A percentile compares a stretch with the other conserved stretches of the same genome.
Conservation (phyloP, 306 rosid genomes). For the Sicyos baderoa region DNA sequence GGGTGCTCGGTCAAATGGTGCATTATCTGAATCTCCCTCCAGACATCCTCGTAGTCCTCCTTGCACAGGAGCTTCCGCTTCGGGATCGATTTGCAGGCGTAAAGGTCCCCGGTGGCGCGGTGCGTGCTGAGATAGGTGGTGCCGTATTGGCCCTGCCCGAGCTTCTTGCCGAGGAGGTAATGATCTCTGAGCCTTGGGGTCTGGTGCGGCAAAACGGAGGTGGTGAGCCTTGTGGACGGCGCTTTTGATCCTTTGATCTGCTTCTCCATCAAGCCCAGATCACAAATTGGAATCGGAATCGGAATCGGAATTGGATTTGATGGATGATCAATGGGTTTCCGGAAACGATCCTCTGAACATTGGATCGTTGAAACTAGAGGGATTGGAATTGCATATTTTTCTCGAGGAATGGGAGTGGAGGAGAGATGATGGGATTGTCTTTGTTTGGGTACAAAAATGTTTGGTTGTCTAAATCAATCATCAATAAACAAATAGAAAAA, state of each 20-base stretch:
- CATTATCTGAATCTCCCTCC: constrained; percentile 96
- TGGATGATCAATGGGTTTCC: background rate
- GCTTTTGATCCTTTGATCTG: constrained; percentile 42
- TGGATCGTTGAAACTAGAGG: background rate
- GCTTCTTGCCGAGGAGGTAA: constrained; percentile 70
- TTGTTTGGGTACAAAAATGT: no score
- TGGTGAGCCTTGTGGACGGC: constrained; percentile 16
- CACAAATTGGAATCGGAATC: background rate
- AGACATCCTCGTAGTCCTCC: constrained; percentile 77
- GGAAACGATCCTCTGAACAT: background rate
- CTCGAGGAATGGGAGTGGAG: no score
- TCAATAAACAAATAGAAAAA: no score
- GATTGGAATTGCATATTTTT: background rate
- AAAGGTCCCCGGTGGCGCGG: constrained; percentile 39
- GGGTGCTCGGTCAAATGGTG: constrained; percentile 73
- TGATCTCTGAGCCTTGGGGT: constrained; percentile 64
- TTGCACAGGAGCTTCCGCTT: constrained; percentile 64
- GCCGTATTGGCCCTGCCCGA: constrained; percentile 79
- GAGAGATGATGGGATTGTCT: no score
- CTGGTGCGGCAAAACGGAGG: constrained; percentile 53
- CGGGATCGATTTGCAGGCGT: constrained; percentile 87
- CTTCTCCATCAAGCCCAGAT: constrained; percentile 14
- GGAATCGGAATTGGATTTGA: background rate
- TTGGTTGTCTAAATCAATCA: no score
- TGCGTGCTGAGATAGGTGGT: constrained; percentile 64